Base-by-base conservation (phyloP, 139 green algal species). In the Ettlia oleoabundans region DNA sequence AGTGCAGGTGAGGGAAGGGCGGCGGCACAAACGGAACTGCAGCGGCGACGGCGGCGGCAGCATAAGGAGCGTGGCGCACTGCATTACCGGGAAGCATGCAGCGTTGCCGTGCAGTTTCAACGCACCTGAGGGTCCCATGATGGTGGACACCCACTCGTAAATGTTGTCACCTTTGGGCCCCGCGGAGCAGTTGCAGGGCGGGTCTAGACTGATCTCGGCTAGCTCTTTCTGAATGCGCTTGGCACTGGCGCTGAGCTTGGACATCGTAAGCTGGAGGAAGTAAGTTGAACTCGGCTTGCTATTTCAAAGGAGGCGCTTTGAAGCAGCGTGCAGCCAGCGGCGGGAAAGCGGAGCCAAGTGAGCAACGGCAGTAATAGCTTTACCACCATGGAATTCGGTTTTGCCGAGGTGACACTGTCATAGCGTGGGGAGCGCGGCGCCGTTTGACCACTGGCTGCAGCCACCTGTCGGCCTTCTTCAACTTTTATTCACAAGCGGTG, bases 141-240 rank as follows among this genome's bases (percentile, higher is more conserved):
- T 98, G 0, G 96, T 97, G 7, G 92, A 94, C 2, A 98, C 94
- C 96, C 96, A 99, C 75, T 99, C 94, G 65, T 97, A 99, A 22
- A 99, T 94, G 88, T 98, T 98, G 88, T 99, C 96, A n/a, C 94
- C 96, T 65, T 99, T 99, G 1, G 96, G 96, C 0, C 96, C 96
- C 30, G 96, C 96, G 19, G 92, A 97, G 87, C 95, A 98, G 73
- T 97, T 97, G 78, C 87, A 90, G 26, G 95, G 95, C 55, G 96
- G 96, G 84, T 99, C 96, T 2, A 98, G 82, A 70, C 83, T 92
- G 41, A 99, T 98, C 68, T 99, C 96, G 9, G 94, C 94, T 18
- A 99, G 86, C 89, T 99, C 96, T 85, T 98, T 97, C 62, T 98
- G 94, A 26, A 97, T 98, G 9, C 94, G 88, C 80, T 92, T 93